Conservation (phyloP, 345 rosid genomes). For the Brassica rapa region DNA sequence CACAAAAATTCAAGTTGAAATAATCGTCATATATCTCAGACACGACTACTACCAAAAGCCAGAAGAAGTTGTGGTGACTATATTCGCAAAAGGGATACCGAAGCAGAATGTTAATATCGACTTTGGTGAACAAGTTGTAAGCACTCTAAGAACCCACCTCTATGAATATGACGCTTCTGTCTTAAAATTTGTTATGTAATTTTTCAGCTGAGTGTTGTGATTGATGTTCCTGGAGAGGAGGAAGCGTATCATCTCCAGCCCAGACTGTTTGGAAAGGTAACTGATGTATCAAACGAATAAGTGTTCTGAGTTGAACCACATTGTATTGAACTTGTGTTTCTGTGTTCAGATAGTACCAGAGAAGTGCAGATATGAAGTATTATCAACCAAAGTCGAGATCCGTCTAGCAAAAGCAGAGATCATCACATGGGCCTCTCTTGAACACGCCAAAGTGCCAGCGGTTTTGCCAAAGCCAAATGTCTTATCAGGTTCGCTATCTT, state of each 20-base stretch:
- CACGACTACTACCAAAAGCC: constrained; percentile 90
- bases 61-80: constrained; percentile 81
- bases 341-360: constrained; percentile 66
- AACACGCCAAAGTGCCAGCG: constrained; percentile 50
- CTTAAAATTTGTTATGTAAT: constrained; percentile 15
- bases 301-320: neutral
- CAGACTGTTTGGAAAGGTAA: constrained; percentile 91
- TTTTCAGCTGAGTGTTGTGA: constrained; percentile 22
- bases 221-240: constrained; percentile 75
- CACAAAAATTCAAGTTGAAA: neutral
- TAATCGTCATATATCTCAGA: constrained; percentile 41
- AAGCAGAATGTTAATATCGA: constrained; percentile 55
- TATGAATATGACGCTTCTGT: constrained; percentile 16
- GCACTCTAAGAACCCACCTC: neutral
- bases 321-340: neutral
- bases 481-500: neutral
- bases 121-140: constrained; percentile 90
- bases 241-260: constrained; percentile 77
- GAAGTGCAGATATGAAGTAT: constrained; percentile 64
- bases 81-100: constrained; percentile 82
- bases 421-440: constrained; percentile 81
- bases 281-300: neutral
- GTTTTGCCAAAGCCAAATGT: constrained; percentile 47
- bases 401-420: constrained; percentile 79
- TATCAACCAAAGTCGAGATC: constrained; percentile 85